phyloP scores from a whole-genome alignment of 176 grass and related monocot species.

The Saccharum spontaneum region DNA sequence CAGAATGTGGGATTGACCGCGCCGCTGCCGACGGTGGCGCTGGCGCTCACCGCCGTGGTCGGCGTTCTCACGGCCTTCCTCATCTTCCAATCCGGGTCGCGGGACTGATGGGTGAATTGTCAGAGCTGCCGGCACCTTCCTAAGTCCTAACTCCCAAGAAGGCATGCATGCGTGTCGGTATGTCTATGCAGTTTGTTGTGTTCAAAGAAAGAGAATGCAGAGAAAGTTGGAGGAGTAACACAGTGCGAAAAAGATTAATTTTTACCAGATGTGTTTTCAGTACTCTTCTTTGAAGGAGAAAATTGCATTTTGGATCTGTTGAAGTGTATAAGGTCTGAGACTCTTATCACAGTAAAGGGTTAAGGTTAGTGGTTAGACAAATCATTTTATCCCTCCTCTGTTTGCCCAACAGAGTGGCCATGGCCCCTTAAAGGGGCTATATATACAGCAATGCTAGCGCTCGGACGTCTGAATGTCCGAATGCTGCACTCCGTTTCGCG shows the following conservation, averaged over 20 bases:
- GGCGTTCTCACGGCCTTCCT: slow-evolving; percentile 54
- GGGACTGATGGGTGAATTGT: slow-evolving; percentile 34
- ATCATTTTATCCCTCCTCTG: no score
- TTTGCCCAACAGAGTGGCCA: no score
- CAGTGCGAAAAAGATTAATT: background rate
- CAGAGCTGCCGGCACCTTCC: background rate
- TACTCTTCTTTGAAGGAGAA: background rate
- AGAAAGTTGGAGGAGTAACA: background rate
- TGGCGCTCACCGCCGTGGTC: slow-evolving; percentile 60
- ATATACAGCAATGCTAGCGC: no score
- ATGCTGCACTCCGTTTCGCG: no score
- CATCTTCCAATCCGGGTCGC: slow-evolving; percentile 70
- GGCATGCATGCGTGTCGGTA: background rate
- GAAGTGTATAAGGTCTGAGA: no score
- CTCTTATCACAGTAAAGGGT: no score
- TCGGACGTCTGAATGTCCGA: no score
- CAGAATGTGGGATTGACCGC: slow-evolving; percentile 66
- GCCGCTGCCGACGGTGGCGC: slow-evolving; percentile 60
- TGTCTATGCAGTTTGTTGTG: background rate
- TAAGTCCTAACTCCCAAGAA: background rate
- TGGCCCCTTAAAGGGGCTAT: no score
- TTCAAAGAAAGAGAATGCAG: background rate
- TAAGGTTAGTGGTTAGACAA: no score
- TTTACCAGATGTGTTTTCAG: background rate
- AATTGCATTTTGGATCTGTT: background rate